Conservation (phyloP, 2,329 filamentous ascomycete genomes). For the Xylariaceae sp. region DNA sequence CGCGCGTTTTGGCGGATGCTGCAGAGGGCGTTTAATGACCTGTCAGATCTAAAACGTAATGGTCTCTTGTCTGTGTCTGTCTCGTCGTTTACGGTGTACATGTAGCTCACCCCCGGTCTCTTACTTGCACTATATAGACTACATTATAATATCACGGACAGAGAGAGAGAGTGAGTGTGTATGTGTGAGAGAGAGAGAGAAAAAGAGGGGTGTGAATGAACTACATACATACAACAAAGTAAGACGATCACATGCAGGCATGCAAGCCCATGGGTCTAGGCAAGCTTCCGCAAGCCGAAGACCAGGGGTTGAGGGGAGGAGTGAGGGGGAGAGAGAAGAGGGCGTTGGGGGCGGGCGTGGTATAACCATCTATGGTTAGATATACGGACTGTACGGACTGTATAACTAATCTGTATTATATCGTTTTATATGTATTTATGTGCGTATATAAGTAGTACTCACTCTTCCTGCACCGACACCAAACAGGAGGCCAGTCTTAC, state of each 20-base stretch:
- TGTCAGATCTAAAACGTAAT: not conserved
- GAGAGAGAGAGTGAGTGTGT: too few species aligned
- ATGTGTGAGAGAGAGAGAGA: too few species aligned
- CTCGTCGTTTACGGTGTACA: too few species aligned
- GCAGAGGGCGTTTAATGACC: not conserved
- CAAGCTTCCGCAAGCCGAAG: conserved; percentile 20
- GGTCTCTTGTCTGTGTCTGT: not conserved
- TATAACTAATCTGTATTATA: too few species aligned
- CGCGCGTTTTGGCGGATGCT: not conserved
- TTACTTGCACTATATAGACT: too few species aligned
- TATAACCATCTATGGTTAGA: too few species aligned
- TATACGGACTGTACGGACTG: too few species aligned
- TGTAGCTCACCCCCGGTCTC: too few species aligned
- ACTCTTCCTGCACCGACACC: conserved; percentile 5
- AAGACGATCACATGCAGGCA: conserved; percentile 16
- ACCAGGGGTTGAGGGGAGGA: not conserved
- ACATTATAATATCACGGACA: too few species aligned
- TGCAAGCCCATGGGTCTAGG: conserved; percentile 11
- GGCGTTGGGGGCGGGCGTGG: too few species aligned
- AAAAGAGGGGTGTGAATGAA: not conserved
- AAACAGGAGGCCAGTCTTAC: conserved; percentile 3
- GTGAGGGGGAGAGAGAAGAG: too few species aligned
- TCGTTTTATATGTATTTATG: not conserved
- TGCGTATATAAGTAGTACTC: not conserved
- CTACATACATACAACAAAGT: not conserved